phyloP scores from a whole-genome alignment of 2,329 filamentous ascomycete species.

The Cladophialophora exuberans region DNA sequence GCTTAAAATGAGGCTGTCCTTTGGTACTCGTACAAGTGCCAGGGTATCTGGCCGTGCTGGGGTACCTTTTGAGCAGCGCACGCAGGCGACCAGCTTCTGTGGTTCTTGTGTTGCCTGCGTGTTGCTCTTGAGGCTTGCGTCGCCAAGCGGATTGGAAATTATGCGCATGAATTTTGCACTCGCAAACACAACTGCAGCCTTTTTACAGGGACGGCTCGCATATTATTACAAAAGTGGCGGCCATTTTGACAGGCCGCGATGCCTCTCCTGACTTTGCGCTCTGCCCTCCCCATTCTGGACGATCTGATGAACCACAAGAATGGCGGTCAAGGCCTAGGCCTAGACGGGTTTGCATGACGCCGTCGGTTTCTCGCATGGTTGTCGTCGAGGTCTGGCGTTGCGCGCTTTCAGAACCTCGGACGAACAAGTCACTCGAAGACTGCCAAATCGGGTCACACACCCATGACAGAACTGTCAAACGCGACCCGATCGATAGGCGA shows the following conservation, averaged over 20 bases:
- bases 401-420: constrained; percentile 8
- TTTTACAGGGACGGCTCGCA: no score
- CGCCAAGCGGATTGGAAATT: no score
- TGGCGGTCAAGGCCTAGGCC: constrained; percentile 6
- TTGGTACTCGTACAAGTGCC: no score
- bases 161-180: no score
- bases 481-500: neutral
- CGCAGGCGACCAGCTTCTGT: neutral
- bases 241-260: neutral
- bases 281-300: neutral
- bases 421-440: constrained; percentile 11
- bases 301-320: constrained; percentile 4
- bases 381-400: neutral
- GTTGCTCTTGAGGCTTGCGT: no score
- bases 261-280: neutral
- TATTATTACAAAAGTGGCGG: no score
- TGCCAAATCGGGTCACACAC: neutral
- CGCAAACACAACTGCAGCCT: no score
- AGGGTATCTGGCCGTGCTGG: no score
- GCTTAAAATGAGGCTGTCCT: no score
- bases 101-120: neutral
- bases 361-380: constrained; percentile 5
- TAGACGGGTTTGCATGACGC: neutral
- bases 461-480: neutral
- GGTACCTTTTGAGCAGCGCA: no score